phyloP scores from a whole-genome alignment of 257 asterid genomes.

The Misopates orontium region DNA sequence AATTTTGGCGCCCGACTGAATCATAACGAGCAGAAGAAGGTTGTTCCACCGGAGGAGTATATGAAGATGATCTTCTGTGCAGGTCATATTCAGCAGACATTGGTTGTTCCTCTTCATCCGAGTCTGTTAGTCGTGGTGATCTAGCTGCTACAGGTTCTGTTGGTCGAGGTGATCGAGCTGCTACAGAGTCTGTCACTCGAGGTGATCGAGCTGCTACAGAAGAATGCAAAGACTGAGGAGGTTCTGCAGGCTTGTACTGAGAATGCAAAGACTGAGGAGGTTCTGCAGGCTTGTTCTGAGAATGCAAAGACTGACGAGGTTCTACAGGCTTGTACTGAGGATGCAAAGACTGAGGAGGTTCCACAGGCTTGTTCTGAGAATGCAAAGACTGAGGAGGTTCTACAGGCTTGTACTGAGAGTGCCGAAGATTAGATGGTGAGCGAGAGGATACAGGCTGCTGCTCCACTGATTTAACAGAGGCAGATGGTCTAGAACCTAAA shows the following conservation, averaged over 20 bases:
- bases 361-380: slow-evolving; percentile 25
- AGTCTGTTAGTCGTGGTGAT: slow-evolving; percentile 32
- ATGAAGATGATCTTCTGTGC: slow-evolving; percentile 45
- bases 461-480: slow-evolving; percentile 37
- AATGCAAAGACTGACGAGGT: slow-evolving; percentile 16
- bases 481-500: slow-evolving; percentile 40
- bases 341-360: slow-evolving; percentile 21
- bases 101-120: slow-evolving; percentile 53
- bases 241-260: too few relatives aligned
- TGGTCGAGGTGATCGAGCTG: slow-evolving; percentile 32
- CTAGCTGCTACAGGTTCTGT: slow-evolving; percentile 9
- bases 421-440: slow-evolving; percentile 33
- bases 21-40: slow-evolving; percentile 68
- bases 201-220: slow-evolving; percentile 25
- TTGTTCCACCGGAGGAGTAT: slow-evolving; percentile 43
- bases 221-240: slow-evolving; percentile 30
- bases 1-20: slow-evolving; percentile 45
- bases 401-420: slow-evolving; percentile 23
- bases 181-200: slow-evolving; percentile 21
- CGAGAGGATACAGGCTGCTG: slow-evolving; percentile 50
- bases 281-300: slow-evolving; percentile 27
- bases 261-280: slow-evolving; percentile 1
- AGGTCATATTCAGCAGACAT: slow-evolving; percentile 44
- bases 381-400: slow-evolving; percentile 26
- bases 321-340: slow-evolving; percentile 28